A percentile compares a stretch with the other conserved stretches of the same genome.
Evolutionary conservation across 306 rosid genomes (phyloP).

Genomic region (Abrus pulchellus): DNA sequence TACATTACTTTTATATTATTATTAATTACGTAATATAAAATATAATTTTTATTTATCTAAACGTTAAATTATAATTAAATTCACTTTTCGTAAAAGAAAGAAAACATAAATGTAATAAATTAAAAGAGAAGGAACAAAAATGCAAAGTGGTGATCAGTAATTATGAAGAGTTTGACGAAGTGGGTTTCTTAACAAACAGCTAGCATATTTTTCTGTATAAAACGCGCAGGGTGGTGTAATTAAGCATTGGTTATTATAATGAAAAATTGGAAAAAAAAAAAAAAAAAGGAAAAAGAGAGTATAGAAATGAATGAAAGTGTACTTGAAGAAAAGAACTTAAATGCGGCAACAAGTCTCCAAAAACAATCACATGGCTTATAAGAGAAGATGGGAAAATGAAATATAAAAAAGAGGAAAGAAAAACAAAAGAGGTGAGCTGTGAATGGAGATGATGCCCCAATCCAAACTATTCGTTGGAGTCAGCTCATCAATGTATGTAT

Average conservation of each 20-base stretch:
- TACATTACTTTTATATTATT: too few relatives aligned
- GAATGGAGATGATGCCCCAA: conserved; percentile 10
- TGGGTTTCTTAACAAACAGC: too few relatives aligned
- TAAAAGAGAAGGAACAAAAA: too few relatives aligned
- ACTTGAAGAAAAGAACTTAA: conserved; percentile 13
- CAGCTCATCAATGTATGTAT: conserved; percentile 43
- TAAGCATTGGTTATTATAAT: too few relatives aligned
- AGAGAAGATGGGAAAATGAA: conserved; percentile 29
- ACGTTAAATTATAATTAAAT: too few relatives aligned
- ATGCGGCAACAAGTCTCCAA: conserved; percentile 38
- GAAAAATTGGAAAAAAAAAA: neutral
- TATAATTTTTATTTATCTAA: too few relatives aligned
- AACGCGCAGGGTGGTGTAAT: too few relatives aligned
- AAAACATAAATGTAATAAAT: too few relatives aligned
- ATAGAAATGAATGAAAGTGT: conserved; percentile 9
- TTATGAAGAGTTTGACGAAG: too few relatives aligned
- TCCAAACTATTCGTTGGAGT: conserved; percentile 31
- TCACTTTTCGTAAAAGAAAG: too few relatives aligned
- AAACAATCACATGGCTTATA: conserved; percentile 20
- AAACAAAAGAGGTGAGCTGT: conserved; percentile 54
- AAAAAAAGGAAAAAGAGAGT: neutral
- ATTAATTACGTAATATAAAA: too few relatives aligned
- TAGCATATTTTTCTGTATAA: neutral
- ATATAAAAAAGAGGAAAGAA: conserved; percentile 13
- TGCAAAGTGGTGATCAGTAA: too few relatives aligned